These are phyloP conservation scores for Pisolithus albus DNA, from an alignment of 768 basidiomycete genomes.

Conservation along the genomic window DNA sequence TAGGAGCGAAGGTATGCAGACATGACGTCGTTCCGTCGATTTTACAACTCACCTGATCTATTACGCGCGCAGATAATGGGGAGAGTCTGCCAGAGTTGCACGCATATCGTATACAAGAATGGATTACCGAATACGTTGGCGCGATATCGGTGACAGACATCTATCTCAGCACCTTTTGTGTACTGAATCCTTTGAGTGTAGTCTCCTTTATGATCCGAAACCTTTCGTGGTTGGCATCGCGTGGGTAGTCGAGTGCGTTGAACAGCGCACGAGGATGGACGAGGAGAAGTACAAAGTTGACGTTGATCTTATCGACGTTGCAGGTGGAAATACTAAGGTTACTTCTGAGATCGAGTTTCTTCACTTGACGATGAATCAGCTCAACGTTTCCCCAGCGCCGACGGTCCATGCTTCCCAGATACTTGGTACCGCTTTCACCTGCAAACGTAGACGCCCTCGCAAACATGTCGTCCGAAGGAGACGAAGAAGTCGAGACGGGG, in stretches of 20 bases:
- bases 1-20: constrained; percentile 70
- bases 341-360: constrained; percentile 3
- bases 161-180: not conserved
- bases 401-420: constrained; percentile 65
- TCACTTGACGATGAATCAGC: not conserved
- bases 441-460: constrained; percentile 1
- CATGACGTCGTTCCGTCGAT: not conserved
- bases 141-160: constrained; percentile 53
- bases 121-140: constrained; percentile 68
- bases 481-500: constrained; percentile 31
- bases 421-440: constrained; percentile 34
- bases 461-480: constrained; percentile 21
- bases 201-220: constrained; percentile 57
- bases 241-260: constrained; percentile 86
- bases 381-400: constrained; percentile 45
- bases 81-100: constrained; percentile 66
- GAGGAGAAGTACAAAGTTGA: constrained; percentile 63
- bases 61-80: constrained; percentile 42
- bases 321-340: constrained; percentile 55
- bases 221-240: constrained; percentile 77
- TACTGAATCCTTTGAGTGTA: constrained; percentile 16
- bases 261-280: constrained; percentile 55
- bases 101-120: constrained; percentile 83
- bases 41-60: not conserved
- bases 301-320: constrained; percentile 49